Evolutionary conservation across 306 rosid species (phyloP).

Genomic region (Casuarina cunninghamiana): DNA sequence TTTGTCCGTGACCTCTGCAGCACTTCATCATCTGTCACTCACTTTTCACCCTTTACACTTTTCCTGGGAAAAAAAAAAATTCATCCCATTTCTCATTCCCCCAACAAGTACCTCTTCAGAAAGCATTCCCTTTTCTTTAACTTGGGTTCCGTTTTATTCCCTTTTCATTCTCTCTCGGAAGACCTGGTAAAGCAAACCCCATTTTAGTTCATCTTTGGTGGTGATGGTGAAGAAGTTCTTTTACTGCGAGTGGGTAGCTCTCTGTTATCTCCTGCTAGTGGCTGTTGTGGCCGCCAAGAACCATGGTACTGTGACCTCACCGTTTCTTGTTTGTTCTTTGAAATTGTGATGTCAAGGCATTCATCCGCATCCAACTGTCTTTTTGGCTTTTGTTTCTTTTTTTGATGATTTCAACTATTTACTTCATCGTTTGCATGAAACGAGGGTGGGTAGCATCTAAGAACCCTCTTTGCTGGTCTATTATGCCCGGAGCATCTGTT

Average conservation of each 20-base stretch:
- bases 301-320: constrained; percentile 51
- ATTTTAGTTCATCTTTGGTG: constrained; percentile 18
- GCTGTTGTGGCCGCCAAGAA: constrained; percentile 65
- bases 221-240: constrained; percentile 48
- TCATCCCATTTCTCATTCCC: constrained; percentile 11
- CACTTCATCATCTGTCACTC: constrained; percentile 19
- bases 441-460: too few relatives aligned
- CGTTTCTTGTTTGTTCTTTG: neutral
- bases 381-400: neutral
- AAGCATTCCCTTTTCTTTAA: constrained; percentile 20
- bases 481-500: neutral
- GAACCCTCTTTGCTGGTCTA: neutral
- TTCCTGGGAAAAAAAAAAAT: neutral
- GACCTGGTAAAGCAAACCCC: constrained; percentile 33
- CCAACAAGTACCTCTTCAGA: constrained; percentile 10
- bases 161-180: constrained; percentile 14
- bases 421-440: neutral
- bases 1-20: constrained; percentile 48
- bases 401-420: neutral
- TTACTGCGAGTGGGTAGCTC: constrained; percentile 30
- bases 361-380: neutral
- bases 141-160: too few relatives aligned
- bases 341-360: neutral
- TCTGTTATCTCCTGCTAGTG: constrained; percentile 42
- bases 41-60: constrained; percentile 31